Percentiles rank a stretch among this genome's conserved stretches.
phyloP scores from a whole-genome alignment of 139 green algal species.

The Chlamydomonas applanata region DNA sequence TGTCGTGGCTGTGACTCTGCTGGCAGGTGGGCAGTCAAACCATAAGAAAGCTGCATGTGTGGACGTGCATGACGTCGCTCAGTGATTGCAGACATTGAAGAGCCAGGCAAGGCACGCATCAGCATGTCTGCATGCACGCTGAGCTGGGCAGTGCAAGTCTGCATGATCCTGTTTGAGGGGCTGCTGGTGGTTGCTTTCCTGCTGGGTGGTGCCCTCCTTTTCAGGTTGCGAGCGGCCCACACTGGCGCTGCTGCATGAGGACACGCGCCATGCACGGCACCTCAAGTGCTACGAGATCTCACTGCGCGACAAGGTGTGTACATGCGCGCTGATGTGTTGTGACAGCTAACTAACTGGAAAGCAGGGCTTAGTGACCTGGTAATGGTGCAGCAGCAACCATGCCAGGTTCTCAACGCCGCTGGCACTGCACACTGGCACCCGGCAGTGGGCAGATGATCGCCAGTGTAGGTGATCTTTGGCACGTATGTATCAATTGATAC shows the following conservation, averaged over 20 bases:
- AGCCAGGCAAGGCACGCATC: neutral
- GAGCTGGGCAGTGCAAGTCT: neutral
- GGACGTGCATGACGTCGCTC: neutral
- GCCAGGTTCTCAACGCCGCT: neutral
- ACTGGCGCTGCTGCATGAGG: conserved; percentile 91
- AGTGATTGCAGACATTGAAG: neutral
- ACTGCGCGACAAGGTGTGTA: conserved; percentile 62
- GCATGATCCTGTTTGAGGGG: neutral
- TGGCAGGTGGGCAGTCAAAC: conserved; percentile 38
- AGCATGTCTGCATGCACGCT: neutral
- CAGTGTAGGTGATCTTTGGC: no score
- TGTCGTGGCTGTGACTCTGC: conserved; percentile 81
- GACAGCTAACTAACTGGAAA: neutral
- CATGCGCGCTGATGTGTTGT: neutral
- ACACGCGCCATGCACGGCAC: conserved; percentile 84
- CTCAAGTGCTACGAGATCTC: conserved; percentile 85
- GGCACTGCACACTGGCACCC: conserved; percentile 11
- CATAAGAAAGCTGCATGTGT: neutral
- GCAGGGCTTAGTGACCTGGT: no score
- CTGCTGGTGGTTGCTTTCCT: neutral
- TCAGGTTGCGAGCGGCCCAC: conserved; percentile 41
- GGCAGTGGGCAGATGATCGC: no score
- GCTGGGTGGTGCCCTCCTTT: neutral
- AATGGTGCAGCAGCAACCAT: neutral
- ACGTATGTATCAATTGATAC: no score